phyloP scores from a whole-genome alignment of 371 early-diverging fungal genomes.

The Lichtheimia corymbifera region DNA sequence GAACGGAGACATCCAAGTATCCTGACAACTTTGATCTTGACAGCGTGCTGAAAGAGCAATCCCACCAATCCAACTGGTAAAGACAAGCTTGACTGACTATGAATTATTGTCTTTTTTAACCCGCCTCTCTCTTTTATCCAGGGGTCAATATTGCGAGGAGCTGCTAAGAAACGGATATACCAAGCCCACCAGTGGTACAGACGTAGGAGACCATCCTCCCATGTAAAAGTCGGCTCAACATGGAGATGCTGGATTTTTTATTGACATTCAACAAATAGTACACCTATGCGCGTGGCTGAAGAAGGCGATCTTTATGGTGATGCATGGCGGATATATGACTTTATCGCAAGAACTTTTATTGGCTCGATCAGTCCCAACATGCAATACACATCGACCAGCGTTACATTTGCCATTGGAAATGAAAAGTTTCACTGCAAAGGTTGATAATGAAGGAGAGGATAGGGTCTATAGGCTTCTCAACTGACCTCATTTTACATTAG shows the following conservation, averaged over 20 bases:
- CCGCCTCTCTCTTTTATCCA: conserved; percentile 4
- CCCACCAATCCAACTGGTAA: conserved; percentile 43
- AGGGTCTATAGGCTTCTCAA: too few species aligned
- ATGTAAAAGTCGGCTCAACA: conserved; percentile 29
- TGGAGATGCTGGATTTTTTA: not conserved
- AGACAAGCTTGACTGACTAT: not conserved
- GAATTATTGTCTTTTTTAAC: not conserved
- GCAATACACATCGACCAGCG: conserved; percentile 56
- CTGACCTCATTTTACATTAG: not conserved
- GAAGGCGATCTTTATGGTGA: conserved; percentile 54
- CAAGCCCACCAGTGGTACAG: conserved; percentile 48
- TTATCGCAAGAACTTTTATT: conserved; percentile 57
- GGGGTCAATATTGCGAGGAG: conserved; percentile 36
- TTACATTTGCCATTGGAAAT: conserved; percentile 47
- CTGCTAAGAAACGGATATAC: conserved; percentile 36
- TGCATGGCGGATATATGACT: conserved; percentile 66
- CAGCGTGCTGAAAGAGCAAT: conserved; percentile 39
- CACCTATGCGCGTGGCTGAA: conserved; percentile 48
- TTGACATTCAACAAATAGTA: conserved; percentile 23
- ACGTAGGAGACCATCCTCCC: conserved; percentile 55
- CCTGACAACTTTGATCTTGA: conserved; percentile 59
- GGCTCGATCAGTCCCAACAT: conserved; percentile 64
- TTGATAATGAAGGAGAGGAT: not conserved
- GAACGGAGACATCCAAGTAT: conserved; percentile 76
- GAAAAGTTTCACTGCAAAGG: conserved; percentile 55